Percentiles rank a stretch among this genome's conserved stretches.
phyloP scores from a whole-genome alignment of 495 filamentous ascomycete species.

The Xylaria castorea region DNA sequence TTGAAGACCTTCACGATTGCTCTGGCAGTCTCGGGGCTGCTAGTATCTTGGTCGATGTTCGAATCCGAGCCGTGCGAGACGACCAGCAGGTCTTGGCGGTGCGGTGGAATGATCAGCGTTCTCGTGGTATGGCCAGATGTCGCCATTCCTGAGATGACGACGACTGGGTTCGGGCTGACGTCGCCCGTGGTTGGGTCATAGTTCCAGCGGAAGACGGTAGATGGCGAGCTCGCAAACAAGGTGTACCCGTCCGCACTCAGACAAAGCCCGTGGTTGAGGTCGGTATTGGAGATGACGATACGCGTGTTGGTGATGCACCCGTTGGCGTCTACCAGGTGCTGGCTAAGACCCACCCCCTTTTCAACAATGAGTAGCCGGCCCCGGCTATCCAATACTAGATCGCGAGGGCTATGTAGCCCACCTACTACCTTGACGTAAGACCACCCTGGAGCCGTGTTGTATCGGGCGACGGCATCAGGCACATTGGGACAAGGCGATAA shows the following conservation, averaged over 20 bases:
- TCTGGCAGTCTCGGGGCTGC: slow-evolving; percentile 56
- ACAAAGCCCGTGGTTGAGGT: slow-evolving; percentile 67
- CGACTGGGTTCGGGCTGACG: slow-evolving; percentile 49
- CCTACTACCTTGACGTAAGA: slow-evolving; percentile 60
- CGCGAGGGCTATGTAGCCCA: slow-evolving; percentile 60
- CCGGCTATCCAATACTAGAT: slow-evolving; percentile 63
- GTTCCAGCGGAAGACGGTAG: slow-evolving; percentile 64
- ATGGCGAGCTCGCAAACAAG: slow-evolving; percentile 67
- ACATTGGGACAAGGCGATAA: slow-evolving; percentile 35
- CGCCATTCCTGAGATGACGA: slow-evolving; percentile 65
- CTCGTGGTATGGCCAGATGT: slow-evolving; percentile 66
- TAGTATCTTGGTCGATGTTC: slow-evolving; percentile 64
- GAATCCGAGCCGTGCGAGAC: slow-evolving; percentile 67
- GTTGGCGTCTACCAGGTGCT: slow-evolving; percentile 56
- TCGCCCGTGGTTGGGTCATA: slow-evolving; percentile 59
- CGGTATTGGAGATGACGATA: slow-evolving; percentile 14
- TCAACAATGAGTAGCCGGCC: slow-evolving; percentile 70
- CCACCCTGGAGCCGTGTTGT: slow-evolving; percentile 64
- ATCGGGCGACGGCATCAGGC: slow-evolving; percentile 42
- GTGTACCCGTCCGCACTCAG: slow-evolving; percentile 66
- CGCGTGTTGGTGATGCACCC: slow-evolving; percentile 41
- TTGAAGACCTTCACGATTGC: slow-evolving; percentile 73
- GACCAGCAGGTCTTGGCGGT: slow-evolving; percentile 57
- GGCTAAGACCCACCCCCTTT: slow-evolving; percentile 58
- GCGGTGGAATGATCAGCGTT: slow-evolving; percentile 62